These are phyloP conservation scores for Thelonectria olida DNA, from an alignment of 2,329 filamentous ascomycete genomes.

Conservation along the genomic window DNA sequence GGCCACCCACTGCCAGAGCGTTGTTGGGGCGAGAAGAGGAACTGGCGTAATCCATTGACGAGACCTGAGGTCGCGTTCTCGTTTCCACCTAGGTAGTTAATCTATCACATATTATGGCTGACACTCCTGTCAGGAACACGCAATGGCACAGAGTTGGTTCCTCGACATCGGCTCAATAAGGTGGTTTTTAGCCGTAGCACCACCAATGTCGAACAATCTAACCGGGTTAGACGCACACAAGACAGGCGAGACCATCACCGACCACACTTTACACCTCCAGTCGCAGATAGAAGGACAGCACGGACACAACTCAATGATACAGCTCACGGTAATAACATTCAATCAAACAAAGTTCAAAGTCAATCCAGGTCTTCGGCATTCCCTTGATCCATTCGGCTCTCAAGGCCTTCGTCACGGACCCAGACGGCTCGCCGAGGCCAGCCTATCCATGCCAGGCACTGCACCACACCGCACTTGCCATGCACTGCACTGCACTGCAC, in stretches of 20 bases:
- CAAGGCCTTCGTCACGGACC: slow-evolving; percentile 7
- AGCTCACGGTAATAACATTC: neutral
- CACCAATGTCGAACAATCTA: neutral
- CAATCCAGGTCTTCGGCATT: slow-evolving; percentile 9
- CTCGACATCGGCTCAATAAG: slow-evolving; percentile 12
- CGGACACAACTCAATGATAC: too few species aligned
- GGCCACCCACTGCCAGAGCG: neutral
- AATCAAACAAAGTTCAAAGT: neutral
- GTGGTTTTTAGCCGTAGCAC: neutral
- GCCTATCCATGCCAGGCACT: slow-evolving; percentile 4
- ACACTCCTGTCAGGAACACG: too few species aligned
- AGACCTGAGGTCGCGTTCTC: too few species aligned
- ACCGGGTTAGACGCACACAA: neutral
- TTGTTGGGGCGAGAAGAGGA: too few species aligned
- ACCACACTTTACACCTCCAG: too few species aligned
- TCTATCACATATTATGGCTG: too few species aligned
- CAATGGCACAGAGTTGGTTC: neutral
- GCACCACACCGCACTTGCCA: neutral
- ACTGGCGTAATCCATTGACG: too few species aligned
- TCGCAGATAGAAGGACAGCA: too few species aligned
- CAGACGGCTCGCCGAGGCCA: neutral
- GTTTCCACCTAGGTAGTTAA: too few species aligned
- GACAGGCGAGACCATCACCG: neutral
- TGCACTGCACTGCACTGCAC: slow-evolving; percentile 9
- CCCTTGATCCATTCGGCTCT: slow-evolving; percentile 4